phyloP scores from a whole-genome alignment of 2,329 filamentous ascomycete species.

The Phoma herbarum region DNA sequence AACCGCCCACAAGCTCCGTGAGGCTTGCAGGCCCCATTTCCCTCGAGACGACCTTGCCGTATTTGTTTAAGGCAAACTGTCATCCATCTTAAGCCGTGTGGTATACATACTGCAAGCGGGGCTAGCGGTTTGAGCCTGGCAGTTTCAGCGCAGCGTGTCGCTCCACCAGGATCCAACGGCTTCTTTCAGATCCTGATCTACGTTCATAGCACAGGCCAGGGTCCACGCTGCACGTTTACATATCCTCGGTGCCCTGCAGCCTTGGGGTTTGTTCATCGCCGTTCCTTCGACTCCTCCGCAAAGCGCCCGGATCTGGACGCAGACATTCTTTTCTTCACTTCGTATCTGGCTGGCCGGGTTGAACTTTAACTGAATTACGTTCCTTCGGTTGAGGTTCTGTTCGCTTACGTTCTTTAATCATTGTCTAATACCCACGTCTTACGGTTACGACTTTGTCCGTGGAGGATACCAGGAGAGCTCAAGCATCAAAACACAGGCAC shows the following conservation, averaged over 20 bases:
- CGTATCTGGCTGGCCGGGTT: constrained; percentile 55
- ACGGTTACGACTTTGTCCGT: neutral
- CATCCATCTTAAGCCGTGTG: constrained; percentile 40
- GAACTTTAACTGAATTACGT: constrained; percentile 48
- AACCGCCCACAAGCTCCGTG: constrained; percentile 27
- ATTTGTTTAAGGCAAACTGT: constrained; percentile 38
- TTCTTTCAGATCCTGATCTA: constrained; percentile 41
- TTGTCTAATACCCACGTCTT: constrained; percentile 40
- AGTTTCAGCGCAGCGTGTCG: constrained; percentile 51
- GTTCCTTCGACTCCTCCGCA: constrained; percentile 34
- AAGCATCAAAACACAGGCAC: neutral
- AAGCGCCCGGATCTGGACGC: constrained; percentile 44
- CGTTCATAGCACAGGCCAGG: constrained; percentile 32
- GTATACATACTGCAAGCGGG: constrained; percentile 43
- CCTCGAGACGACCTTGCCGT: constrained; percentile 16
- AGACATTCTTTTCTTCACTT: constrained; percentile 52
- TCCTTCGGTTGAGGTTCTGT: constrained; percentile 44
- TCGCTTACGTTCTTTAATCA: constrained; percentile 44
- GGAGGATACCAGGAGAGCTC: neutral
- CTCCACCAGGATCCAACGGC: constrained; percentile 37
- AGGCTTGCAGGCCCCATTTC: constrained; percentile 24
- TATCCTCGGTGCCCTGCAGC: constrained; percentile 47
- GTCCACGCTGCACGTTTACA: constrained; percentile 45
- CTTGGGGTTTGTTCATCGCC: constrained; percentile 46
- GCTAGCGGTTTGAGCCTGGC: constrained; percentile 46